phyloP scores from a whole-genome alignment of 1,139 yeast species.

The Lodderomyces jiufengensis region DNA sequence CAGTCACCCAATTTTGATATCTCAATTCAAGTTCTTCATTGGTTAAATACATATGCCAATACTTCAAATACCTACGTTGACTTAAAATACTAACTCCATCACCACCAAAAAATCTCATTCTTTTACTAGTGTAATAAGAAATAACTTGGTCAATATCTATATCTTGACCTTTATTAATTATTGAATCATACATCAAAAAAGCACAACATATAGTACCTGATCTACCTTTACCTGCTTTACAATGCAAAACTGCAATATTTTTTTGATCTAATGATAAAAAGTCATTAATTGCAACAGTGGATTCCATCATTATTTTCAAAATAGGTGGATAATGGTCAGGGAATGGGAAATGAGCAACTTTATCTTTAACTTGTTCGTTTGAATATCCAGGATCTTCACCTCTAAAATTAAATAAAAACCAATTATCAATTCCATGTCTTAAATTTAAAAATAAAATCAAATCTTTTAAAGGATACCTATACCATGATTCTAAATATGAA shows the following conservation, averaged over 20 bases:
- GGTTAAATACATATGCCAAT: constrained; percentile 44
- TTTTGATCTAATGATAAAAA: constrained; percentile 29
- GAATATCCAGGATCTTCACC: constrained; percentile 55
- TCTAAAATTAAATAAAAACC: constrained; percentile 76
- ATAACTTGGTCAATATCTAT: constrained; percentile 45
- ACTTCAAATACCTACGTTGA: constrained; percentile 63
- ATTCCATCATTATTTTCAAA: constrained; percentile 42
- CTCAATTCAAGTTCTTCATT: constrained; percentile 4
- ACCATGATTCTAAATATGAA: constrained; percentile 40
- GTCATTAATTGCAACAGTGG: constrained; percentile 44
- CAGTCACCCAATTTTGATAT: constrained; percentile 3
- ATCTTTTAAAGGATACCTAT: constrained; percentile 53
- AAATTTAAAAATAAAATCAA: constrained; percentile 47
- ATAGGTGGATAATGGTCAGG: constrained; percentile 82
- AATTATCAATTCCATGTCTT: constrained; percentile 45
- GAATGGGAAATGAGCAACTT: constrained; percentile 48
- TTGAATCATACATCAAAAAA: constrained; percentile 50
- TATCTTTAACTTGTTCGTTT: constrained; percentile 30
- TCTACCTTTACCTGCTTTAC: constrained; percentile 90
- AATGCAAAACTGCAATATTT: constrained; percentile 72
- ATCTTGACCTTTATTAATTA: constrained; percentile 14
- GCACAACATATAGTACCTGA: constrained; percentile 79
- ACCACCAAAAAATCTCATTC: constrained; percentile 60
- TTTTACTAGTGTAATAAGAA: constrained; percentile 45
- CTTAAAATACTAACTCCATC: constrained; percentile 70